phyloP scores from a whole-genome alignment of 768 basidiomycete genomes.

The Boletus rubropictus region DNA sequence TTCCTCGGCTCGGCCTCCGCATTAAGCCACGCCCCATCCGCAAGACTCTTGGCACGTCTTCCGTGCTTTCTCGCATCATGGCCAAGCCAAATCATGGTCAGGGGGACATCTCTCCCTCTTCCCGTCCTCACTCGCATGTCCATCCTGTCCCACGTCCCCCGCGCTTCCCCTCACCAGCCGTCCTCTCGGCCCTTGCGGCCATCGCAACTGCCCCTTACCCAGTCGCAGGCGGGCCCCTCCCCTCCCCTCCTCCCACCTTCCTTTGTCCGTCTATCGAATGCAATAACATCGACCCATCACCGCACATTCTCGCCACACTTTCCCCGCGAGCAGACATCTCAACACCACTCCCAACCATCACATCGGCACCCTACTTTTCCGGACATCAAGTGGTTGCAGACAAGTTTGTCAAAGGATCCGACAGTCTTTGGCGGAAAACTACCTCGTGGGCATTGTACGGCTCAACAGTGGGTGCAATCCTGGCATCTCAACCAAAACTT shows the following conservation, averaged over 20 bases:
- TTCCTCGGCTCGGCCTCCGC: conserved; percentile 12
- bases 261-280: conserved; percentile 48
- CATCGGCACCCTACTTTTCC: conserved; percentile 3
- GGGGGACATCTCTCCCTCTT: conserved; percentile 15
- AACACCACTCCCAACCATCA: conserved; percentile 3
- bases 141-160: conserved; percentile 5
- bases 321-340: neutral
- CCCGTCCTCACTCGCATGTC: conserved; percentile 1
- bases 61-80: conserved; percentile 37
- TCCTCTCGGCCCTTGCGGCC: conserved; percentile 54
- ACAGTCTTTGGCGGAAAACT: conserved; percentile 55
- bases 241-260: conserved; percentile 46
- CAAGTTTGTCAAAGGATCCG: conserved; percentile 45
- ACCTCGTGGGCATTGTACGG: conserved; percentile 60
- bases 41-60: conserved; percentile 36
- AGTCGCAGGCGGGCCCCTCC: conserved; percentile 43
- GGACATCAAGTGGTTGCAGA: conserved; percentile 38
- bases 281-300: conserved; percentile 3
- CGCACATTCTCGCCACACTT: neutral
- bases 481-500: neutral
- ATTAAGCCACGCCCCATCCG: conserved; percentile 30
- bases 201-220: conserved; percentile 44
- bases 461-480: conserved; percentile 48
- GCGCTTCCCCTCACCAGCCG: conserved; percentile 41
- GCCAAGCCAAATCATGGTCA: conserved; percentile 48